Evolutionary conservation across 768 basidiomycete species (phyloP), one percentile per base, ranked within the genome.

Genomic region (Xerocomus brunneocitrinus): DNA sequence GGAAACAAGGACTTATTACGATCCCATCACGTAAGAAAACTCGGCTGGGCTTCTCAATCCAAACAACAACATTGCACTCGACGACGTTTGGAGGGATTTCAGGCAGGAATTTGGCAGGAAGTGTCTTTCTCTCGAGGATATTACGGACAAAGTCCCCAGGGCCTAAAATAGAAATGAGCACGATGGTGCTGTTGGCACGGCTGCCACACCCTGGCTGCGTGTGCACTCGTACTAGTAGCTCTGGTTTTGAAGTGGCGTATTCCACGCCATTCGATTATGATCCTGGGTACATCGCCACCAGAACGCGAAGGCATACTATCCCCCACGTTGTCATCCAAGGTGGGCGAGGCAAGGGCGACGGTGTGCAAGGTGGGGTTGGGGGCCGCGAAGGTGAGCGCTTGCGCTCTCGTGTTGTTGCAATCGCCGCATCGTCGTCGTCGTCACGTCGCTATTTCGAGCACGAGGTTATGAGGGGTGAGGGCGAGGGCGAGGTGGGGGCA

Each of bases 181-280:
- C 32, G 32, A 16, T n/a, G 36, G 6, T 35, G 30, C 30, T 8
- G 30, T 8, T 31, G 30, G 30, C 8, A 4, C 30, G 8, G 6
- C 30, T 8, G 48, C 49, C 50, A 57, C 51, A 66, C 57, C 58
- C 50, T 57, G 56, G 32, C 28, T 41, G 40, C 25, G 28, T 38
- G 50, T 49, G 45, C 42, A 43, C 28, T 28, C 7, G 25, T n/a
- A n/a, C n/a, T n/a, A n/a, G n/a, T n/a, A 32, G 25, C 13, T 42
- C 41, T 27, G 39, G 6, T 40, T 40, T 2, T 24, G 22, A 40
- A 24, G 41, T 40, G 39, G 9, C 7, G 28, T 28, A 28, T 14
- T 16, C n/a, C 9, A 12, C 10, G 19, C 24, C 40, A 31, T 19
- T 24, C 10, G 1, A 13, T 28, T 27, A 10, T 27, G 41, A 16